Conservation (phyloP, 176 grass and related monocot species). For the Thalia dealbata region DNA sequence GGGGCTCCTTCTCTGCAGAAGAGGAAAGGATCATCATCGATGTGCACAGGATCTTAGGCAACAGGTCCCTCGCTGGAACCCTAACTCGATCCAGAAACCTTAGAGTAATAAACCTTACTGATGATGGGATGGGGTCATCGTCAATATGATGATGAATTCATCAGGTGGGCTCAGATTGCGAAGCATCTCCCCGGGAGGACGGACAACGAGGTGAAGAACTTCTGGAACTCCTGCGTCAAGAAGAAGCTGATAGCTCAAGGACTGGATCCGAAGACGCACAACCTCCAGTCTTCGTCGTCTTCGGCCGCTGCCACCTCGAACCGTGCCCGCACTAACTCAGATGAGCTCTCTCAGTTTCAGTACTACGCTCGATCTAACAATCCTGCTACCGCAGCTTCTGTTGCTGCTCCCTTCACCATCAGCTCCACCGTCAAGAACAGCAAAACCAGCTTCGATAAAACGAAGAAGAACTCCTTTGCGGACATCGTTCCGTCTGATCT, state of each 20-base stretch:
- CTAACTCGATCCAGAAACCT: background rate
- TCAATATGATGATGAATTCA: too few relatives aligned
- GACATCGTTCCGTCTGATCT: slow-evolving; percentile 22
- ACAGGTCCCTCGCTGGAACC: slow-evolving; percentile 36
- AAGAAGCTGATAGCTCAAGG: slow-evolving; percentile 98
- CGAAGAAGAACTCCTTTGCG: slow-evolving; percentile 14
- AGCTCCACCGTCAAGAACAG: slow-evolving; percentile 34
- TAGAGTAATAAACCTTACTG: too few relatives aligned
- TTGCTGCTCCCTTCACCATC: slow-evolving; percentile 76
- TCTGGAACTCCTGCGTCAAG: slow-evolving; percentile 99
- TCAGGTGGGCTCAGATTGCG: slow-evolving; percentile 96
- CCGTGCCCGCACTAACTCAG: slow-evolving; percentile 18
- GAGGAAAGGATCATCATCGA: slow-evolving; percentile 94
- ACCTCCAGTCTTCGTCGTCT: slow-evolving; percentile 51
- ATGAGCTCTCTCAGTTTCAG: slow-evolving; percentile 6
- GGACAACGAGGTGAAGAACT: slow-evolving; percentile 99
- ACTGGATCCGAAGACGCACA: slow-evolving; percentile 92
- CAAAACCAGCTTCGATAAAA: slow-evolving; percentile 36
- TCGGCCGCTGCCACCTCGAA: background rate
- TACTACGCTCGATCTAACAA: too few relatives aligned
- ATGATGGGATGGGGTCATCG: too few relatives aligned
- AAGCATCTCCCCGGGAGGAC: slow-evolving; percentile 94
- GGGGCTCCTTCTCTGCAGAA: slow-evolving; percentile 74
- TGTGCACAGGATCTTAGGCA: slow-evolving; percentile 95
- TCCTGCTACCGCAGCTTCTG: too few relatives aligned